Evolutionary conservation across 805 yeast species (phyloP), one percentile per base, ranked within the genome.

Genomic region (Schwanniomyces pseudopolymorphus): DNA sequence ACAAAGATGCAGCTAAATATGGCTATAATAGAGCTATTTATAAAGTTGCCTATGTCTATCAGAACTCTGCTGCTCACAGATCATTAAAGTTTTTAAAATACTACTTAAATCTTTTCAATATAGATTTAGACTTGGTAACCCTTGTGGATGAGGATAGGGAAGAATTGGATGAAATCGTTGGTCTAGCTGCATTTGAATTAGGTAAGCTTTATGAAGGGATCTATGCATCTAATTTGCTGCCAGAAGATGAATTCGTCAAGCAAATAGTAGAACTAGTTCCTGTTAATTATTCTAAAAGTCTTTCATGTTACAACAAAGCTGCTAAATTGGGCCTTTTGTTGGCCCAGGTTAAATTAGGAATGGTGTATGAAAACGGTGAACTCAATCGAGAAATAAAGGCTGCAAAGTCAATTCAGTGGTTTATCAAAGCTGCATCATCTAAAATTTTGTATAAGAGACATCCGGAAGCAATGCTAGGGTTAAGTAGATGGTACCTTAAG

Each of bases 21-120:
- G 77, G 78, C n/a, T 72, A 72, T 55, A 70, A 71, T 49, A 58
- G 67, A 36, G 77, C 77, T n/a, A 73, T 72, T 45, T 72, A 64
- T 54, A 67, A 69, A 48, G 61, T 73, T 44, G 70, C 75, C 1
- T 49, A 71, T 51, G 53, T 72, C 35, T 67, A 64, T 43, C 59
- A 72, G 49, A 59, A 67, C 40, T 68, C 62, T 5, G 66, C 74
- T 5, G 51, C 56, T 9, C 54, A 63, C 26, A 58, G 77, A 35
- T 69, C 73, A 33, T 54, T 57, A 28, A 67, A 63, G 45, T 72
- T 56, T 50, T 58, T 69, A 55, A 61, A 62, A 28, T 67, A 71
- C 52, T 59, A 72, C 40, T 54, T 56, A 11, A 69, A 67, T 43
- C 61, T 72, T 52, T 60, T 75, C n/a, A 60, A 60, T 21, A 63